Evolutionary conservation across 2,329 filamentous ascomycete species (phyloP).

Genomic region (Magnaporthiopsis rhizophila): DNA sequence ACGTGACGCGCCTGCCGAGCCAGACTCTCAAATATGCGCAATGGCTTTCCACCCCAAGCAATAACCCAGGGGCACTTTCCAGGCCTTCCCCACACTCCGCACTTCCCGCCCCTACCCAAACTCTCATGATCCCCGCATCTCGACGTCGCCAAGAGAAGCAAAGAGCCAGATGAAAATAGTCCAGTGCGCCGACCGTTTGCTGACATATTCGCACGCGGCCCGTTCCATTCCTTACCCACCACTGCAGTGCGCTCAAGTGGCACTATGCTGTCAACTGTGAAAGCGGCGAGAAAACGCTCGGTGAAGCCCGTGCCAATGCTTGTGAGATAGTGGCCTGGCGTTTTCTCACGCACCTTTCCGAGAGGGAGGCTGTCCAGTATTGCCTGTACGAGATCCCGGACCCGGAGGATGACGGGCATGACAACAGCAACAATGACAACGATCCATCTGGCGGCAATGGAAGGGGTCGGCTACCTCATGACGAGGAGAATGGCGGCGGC

Average conservation of each 20-base stretch:
- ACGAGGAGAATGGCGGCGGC: conserved; percentile 30
- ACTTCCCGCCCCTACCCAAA: neutral
- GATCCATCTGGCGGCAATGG: conserved; percentile 5
- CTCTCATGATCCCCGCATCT: neutral
- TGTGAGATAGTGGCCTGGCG: conserved; percentile 79
- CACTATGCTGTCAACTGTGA: conserved; percentile 52
- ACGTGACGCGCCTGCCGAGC: too few species aligned
- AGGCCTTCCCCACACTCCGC: neutral
- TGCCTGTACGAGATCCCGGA: conserved; percentile 64
- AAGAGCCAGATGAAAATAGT: neutral
- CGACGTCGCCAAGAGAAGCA: neutral
- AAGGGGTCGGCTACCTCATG: conserved; percentile 10
- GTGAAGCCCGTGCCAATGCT: conserved; percentile 60
- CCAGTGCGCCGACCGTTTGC: neutral
- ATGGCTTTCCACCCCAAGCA: too few species aligned
- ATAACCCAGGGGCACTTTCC: too few species aligned
- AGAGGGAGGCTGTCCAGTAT: conserved; percentile 65
- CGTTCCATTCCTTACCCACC: neutral
- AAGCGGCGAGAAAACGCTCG: conserved; percentile 57
- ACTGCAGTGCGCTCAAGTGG: conserved; percentile 61
- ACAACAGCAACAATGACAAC: conserved; percentile 10
- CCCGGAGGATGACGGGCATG: conserved; percentile 14
- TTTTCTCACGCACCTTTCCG: conserved; percentile 62
- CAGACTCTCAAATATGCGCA: neutral
- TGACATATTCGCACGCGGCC: neutral